Evolutionary conservation across 768 basidiomycete species (phyloP).

Genomic region (Pleurotus tuber-regium): DNA sequence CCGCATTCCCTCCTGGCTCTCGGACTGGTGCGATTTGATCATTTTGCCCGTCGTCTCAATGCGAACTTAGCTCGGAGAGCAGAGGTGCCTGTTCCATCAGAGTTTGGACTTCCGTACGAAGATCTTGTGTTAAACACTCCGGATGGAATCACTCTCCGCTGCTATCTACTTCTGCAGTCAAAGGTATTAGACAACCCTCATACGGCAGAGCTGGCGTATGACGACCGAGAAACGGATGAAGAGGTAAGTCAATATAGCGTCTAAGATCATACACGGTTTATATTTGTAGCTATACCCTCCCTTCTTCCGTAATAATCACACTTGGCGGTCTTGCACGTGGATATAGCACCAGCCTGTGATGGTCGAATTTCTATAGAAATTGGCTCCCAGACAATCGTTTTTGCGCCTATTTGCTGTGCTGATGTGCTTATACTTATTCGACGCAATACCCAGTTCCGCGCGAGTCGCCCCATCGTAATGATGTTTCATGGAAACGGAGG

Average conservation of each 20-base stretch:
- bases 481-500: constrained; percentile 95
- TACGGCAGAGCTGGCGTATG: constrained; percentile 30
- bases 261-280: too few species aligned
- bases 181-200: constrained; percentile 40
- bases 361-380: too few species aligned
- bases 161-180: constrained; percentile 73
- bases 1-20: constrained; percentile 76
- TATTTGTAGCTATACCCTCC: too few species aligned
- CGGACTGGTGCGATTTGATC: constrained; percentile 53
- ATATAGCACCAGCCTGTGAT: too few species aligned
- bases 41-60: not conserved
- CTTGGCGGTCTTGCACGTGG: not conserved
- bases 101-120: constrained; percentile 72
- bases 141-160: constrained; percentile 69
- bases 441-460: constrained; percentile 31
- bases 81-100: constrained; percentile 73
- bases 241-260: constrained; percentile 50
- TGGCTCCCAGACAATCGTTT: too few species aligned
- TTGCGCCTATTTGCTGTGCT: too few species aligned
- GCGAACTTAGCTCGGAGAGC: constrained; percentile 2
- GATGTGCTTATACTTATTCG: not conserved
- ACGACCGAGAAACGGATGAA: constrained; percentile 47
- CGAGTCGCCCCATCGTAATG: constrained; percentile 75
- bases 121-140: constrained; percentile 69
- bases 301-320: too few species aligned